Evolutionary conservation across 208 protist genomes (phyloP), one percentile per base, ranked within the genome.

Genomic region (Zelonia costaricensis): DNA sequence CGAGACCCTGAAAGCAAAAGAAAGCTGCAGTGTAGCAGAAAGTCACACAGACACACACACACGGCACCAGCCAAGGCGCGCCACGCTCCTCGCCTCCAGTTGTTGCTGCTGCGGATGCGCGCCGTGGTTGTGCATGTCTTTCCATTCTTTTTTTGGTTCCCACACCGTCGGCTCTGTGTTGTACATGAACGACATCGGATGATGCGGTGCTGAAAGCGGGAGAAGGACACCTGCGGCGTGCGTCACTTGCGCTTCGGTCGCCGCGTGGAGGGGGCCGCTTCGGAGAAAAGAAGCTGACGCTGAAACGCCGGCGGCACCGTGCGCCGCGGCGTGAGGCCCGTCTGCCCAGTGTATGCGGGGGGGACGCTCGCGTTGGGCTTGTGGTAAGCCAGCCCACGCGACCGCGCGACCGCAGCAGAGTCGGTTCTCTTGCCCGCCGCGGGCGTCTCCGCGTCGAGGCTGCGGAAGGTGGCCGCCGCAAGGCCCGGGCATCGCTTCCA

Each of bases 181-280:
- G 16, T 46, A 66, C 49, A 64, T 52, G 16, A 25, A 58, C 7
- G 25, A 39, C 25, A n/a, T n/a, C n/a, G n/a, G n/a, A n/a, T n/a
- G n/a, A n/a, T n/a, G n/a, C n/a, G n/a, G n/a, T n/a, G n/a, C n/a
- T n/a, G n/a, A n/a, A n/a, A n/a, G n/a, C n/a, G n/a, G 3, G n/a
- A 20, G 38, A 55, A 27, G 48, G 36, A 23, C 22, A 25, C 54
- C 25, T 28, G 18, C 8, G 38, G 39, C 22, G 4, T 33, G n/a
- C n/a, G 5, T 72, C 53, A 81, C 45, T 74, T 71, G 13, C 70
- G 76, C 43, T 82, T 82, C 15, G 76, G 76, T 23, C 76, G 65
- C 5, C 72, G 69, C 4, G 76, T 78, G 13, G 58, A 52, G 15
- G 76, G 66, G 16, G 57, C 59, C 10, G 35, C 55, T 25, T 73